Percentiles rank a stretch among this genome's conserved stretches.
Evolutionary conservation across 2,329 filamentous ascomycete genomes (phyloP).

Genomic region (Claviceps capensis): DNA sequence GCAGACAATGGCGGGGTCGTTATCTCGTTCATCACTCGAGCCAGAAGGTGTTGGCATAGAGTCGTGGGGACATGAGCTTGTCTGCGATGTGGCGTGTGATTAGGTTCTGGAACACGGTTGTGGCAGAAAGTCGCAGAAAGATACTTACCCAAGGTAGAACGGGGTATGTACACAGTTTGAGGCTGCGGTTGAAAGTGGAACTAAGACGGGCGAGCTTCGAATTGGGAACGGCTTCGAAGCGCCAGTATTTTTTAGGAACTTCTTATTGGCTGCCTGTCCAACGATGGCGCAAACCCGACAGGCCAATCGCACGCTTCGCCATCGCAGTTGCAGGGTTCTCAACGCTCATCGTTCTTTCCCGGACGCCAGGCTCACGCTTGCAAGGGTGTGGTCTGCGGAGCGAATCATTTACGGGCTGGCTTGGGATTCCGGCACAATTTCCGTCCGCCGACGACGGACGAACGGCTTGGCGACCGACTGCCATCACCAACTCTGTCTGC

Average conservation of each 20-base stretch:
- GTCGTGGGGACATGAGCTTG: conserved; percentile 2
- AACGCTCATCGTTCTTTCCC: conserved; percentile 22
- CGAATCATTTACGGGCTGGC: background rate
- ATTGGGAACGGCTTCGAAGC: conserved; percentile 20
- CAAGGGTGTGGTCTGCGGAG: background rate
- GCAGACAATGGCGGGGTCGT: background rate
- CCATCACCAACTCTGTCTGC: background rate
- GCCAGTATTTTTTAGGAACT: conserved; percentile 18
- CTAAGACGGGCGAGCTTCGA: conserved; percentile 13
- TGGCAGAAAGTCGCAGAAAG: background rate
- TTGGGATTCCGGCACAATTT: background rate
- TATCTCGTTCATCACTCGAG: background rate
- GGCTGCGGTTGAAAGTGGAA: conserved; percentile 17
- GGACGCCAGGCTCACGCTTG: background rate
- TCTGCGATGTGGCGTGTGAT: conserved; percentile 16
- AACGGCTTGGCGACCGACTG: background rate
- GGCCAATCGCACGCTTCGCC: conserved; percentile 22
- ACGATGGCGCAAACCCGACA: conserved; percentile 13
- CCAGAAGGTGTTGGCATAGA: background rate
- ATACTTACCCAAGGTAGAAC: background rate
- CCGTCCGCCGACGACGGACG: background rate
- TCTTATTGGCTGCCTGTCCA: conserved; percentile 22
- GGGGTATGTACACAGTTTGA: conserved; percentile 1
- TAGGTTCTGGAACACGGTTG: conserved; percentile 11
- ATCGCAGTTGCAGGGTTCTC: conserved; percentile 20